phyloP scores from a whole-genome alignment of 257 asterid genomes.

The Phtheirospermum japonicum region DNA sequence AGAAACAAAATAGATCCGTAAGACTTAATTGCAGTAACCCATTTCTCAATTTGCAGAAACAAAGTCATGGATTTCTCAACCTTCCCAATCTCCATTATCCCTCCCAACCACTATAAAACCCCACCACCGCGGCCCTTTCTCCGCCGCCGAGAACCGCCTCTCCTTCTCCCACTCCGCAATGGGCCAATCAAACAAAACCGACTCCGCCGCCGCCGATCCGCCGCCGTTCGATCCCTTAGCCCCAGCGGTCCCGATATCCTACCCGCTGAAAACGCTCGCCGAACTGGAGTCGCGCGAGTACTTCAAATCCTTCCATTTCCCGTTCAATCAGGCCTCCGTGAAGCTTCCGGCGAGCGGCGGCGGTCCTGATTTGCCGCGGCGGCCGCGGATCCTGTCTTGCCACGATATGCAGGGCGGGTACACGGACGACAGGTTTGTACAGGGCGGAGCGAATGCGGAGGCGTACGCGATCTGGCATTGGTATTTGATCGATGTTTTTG shows the following conservation, averaged over 20 bases:
- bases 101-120: background rate
- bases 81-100: background rate
- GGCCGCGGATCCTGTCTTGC: slow-evolving; percentile 76
- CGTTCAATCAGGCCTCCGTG: slow-evolving; percentile 53
- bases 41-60: background rate
- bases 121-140: no score
- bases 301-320: slow-evolving; percentile 77
- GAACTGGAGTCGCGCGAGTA: slow-evolving; percentile 73
- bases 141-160: background rate
- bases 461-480: slow-evolving; percentile 95
- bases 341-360: slow-evolving; percentile 37
- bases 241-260: slow-evolving; percentile 70
- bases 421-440: slow-evolving; percentile 73
- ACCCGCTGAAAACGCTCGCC: slow-evolving; percentile 75
- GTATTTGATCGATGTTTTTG: slow-evolving; percentile 90
- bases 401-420: slow-evolving; percentile 95
- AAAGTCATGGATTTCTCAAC: background rate
- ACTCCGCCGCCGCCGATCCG: slow-evolving; percentile 17
- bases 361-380: slow-evolving; percentile 36
- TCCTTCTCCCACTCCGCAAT: background rate
- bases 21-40: background rate
- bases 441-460: slow-evolving; percentile 68
- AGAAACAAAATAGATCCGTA: no score
- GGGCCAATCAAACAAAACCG: background rate
- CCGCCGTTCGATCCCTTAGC: slow-evolving; percentile 64